A percentile compares a stretch with the other conserved stretches of the same genome.
phyloP scores from a whole-genome alignment of 2,329 filamentous ascomycete species.

The Colletotrichum sp. region DNA sequence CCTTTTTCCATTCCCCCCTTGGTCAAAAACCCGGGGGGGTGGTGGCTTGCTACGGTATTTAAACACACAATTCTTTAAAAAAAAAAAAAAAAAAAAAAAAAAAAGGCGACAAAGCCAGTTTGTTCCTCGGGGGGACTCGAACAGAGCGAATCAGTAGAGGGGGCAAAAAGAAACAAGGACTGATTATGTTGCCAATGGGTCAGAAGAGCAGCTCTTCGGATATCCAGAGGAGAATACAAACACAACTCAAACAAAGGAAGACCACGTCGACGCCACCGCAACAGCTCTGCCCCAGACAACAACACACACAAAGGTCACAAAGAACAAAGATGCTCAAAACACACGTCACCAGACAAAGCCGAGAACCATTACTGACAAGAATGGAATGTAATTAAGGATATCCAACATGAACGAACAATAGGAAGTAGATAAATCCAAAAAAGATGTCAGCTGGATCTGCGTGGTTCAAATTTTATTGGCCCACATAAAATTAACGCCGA shows the following conservation, averaged over 20 bases:
- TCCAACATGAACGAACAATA: neutral
- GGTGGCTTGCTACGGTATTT: no score
- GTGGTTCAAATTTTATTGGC: constrained; percentile 14
- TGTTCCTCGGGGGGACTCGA: neutral
- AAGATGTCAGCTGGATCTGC: neutral
- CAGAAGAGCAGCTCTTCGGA: neutral
- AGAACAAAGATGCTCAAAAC: no score
- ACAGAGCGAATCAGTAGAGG: neutral
- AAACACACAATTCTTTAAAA: no score
- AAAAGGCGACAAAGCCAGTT: neutral
- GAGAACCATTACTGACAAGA: neutral
- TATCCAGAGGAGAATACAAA: neutral
- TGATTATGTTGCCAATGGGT: no score
- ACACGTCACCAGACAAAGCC: no score
- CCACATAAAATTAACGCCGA: neutral
- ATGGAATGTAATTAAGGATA: neutral
- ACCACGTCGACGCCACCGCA: neutral
- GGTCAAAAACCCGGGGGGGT: no score
- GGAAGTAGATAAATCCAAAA: neutral
- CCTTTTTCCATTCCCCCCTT: no score
- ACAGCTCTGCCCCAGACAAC: neutral
- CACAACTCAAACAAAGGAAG: neutral
- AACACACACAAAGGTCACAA: neutral
- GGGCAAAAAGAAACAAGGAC: no score
- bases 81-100: no score